These are phyloP conservation scores for Lippia alba DNA, from an alignment of 305 asterid genomes.

Conservation along the genomic window DNA sequence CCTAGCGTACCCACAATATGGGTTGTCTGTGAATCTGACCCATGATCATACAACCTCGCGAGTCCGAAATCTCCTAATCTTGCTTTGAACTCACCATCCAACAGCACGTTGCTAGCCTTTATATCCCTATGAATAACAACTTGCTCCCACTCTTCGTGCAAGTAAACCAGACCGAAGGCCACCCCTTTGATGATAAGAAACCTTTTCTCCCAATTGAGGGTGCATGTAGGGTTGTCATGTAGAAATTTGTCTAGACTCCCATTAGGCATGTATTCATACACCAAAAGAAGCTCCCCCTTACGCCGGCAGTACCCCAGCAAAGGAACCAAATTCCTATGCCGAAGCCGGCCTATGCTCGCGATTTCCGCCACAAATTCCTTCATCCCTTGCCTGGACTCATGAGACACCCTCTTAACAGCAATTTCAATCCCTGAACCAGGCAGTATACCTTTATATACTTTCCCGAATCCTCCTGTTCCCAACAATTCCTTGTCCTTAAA, in stretches of 20 bases:
- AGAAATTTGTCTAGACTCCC: slow-evolving; percentile 65
- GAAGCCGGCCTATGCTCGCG: slow-evolving; percentile 62
- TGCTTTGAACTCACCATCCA: slow-evolving; percentile 59
- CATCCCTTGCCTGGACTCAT: slow-evolving; percentile 70
- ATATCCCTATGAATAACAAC: slow-evolving; percentile 71
- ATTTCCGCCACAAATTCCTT: slow-evolving; percentile 67
- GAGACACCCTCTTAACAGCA: slow-evolving; percentile 66
- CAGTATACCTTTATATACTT: slow-evolving; percentile 63
- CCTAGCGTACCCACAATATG: slow-evolving; percentile 73
- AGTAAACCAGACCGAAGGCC: slow-evolving; percentile 58
- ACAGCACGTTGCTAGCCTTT: slow-evolving; percentile 67
- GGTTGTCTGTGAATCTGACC: slow-evolving; percentile 64
- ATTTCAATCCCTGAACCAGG: slow-evolving; percentile 43
- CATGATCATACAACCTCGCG: slow-evolving; percentile 69
- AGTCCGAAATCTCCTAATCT: slow-evolving; percentile 76
- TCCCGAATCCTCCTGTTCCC: slow-evolving; percentile 77
- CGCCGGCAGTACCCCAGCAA: slow-evolving; percentile 70
- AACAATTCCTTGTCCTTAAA: slow-evolving; percentile 56
- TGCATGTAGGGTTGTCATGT: slow-evolving; percentile 38
- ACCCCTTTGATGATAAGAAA: slow-evolving; percentile 60
- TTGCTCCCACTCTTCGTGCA: slow-evolving; percentile 80
- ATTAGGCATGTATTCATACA: slow-evolving; percentile 69
- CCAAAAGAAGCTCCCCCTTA: slow-evolving; percentile 59
- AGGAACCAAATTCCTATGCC: slow-evolving; percentile 68
- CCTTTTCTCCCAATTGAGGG: slow-evolving; percentile 60